phyloP scores from a whole-genome alignment of 2,329 filamentous ascomycete genomes.

The Didymella exigua region DNA sequence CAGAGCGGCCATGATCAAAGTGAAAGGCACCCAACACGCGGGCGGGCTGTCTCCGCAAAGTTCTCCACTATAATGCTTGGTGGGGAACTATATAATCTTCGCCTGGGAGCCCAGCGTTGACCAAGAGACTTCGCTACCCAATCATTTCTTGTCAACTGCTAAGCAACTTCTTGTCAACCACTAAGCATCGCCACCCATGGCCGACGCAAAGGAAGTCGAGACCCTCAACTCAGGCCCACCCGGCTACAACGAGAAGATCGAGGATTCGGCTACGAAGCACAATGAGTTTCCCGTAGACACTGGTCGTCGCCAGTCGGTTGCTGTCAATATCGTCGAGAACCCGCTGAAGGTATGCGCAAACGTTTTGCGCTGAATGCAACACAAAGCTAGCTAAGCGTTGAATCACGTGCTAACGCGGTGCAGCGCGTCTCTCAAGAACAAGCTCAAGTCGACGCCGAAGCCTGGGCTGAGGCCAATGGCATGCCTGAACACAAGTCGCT shows the following conservation, averaged over 20 bases:
- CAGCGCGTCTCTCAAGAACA: conserved; percentile 56
- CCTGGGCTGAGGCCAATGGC: conserved; percentile 66
- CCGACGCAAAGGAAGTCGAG: conserved; percentile 14
- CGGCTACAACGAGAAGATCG: conserved; percentile 12
- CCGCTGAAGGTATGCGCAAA: conserved; percentile 48
- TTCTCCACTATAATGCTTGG: conserved; percentile 12
- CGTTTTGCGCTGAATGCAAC: not conserved
- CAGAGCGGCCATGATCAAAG: not conserved
- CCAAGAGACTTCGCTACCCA: conserved; percentile 13
- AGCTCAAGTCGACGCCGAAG: conserved; percentile 62
- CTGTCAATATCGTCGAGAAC: conserved; percentile 56
- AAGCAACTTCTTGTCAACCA: conserved; percentile 8
- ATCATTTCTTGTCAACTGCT: conserved; percentile 7
- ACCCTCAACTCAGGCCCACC: not conserved
- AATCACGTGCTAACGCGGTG: conserved; percentile 33
- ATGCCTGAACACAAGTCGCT: conserved; percentile 64
- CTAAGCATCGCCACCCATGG: conserved; percentile 18
- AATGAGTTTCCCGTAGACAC: conserved; percentile 13
- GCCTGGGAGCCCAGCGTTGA: conserved; percentile 8
- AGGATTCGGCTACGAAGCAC: conserved; percentile 11
- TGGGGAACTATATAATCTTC: conserved; percentile 12
- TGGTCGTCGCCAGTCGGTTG: conserved; percentile 49
- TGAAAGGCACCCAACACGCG: not conserved
- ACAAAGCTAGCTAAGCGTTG: conserved; percentile 5
- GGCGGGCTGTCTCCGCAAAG: conserved; percentile 3